Conservation (phyloP, 1,284 basidiomycete species). For the Boletellus deceptivus region DNA sequence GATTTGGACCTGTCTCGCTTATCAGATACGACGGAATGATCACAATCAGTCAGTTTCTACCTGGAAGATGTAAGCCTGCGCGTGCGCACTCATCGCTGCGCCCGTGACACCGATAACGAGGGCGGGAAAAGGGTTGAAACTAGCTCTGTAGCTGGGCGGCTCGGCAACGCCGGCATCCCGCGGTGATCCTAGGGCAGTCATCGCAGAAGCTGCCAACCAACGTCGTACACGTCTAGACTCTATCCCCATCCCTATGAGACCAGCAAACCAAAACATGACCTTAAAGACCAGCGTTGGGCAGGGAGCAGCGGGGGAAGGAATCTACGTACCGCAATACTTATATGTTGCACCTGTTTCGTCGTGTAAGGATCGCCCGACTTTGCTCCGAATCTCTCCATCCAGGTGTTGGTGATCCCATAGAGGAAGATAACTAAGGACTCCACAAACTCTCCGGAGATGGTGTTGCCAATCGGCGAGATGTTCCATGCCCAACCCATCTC, state of each 20-base stretch:
- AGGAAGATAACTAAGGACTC: slow-evolving; percentile 87
- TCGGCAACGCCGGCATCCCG: slow-evolving; percentile 45
- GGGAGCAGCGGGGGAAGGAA: background rate
- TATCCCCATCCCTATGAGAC: slow-evolving; percentile 85
- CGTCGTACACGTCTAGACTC: slow-evolving; percentile 74
- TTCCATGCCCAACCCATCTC: slow-evolving; percentile 98
- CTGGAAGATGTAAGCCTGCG: slow-evolving; percentile 87
- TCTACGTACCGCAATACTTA: slow-evolving; percentile 81
- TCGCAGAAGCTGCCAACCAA: slow-evolving; percentile 64
- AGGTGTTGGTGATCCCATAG: slow-evolving; percentile 91
- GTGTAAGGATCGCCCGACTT: slow-evolving; percentile 81
- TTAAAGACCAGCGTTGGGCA: slow-evolving; percentile 17
- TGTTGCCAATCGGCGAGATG: slow-evolving; percentile 47
- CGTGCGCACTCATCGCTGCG: slow-evolving; percentile 93
- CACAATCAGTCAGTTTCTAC: slow-evolving; percentile 30
- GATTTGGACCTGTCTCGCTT: slow-evolving; percentile 64
- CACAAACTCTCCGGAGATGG: slow-evolving; percentile 80
- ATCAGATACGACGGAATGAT: slow-evolving; percentile 4
- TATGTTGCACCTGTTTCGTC: slow-evolving; percentile 94
- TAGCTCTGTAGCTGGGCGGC: slow-evolving; percentile 72
- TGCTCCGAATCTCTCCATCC: slow-evolving; percentile 95
- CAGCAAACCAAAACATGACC: slow-evolving; percentile 96
- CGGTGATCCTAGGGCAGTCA: slow-evolving; percentile 41
- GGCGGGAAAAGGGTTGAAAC: slow-evolving; percentile 94
- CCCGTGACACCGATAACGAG: slow-evolving; percentile 93